These are phyloP conservation scores for Penicillium dipodomyicola DNA, from an alignment of 495 filamentous ascomycete genomes.

Conservation along the genomic window DNA sequence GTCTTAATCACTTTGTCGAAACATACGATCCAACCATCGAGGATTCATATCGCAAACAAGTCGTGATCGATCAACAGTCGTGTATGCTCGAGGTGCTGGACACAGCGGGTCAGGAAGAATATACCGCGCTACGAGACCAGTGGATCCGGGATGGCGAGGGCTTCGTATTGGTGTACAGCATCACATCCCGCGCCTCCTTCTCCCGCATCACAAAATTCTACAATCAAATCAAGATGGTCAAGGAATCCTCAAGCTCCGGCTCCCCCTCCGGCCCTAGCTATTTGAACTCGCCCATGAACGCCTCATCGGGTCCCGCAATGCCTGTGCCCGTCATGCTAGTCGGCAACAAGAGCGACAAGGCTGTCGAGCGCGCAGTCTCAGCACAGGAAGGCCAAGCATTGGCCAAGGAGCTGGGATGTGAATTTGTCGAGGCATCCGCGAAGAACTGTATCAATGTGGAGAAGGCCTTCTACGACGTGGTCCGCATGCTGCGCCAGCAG, in stretches of 20 bases:
- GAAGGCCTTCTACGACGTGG: constrained; percentile 97
- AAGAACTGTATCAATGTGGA: constrained; percentile 99
- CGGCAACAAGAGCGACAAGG: constrained; percentile 95
- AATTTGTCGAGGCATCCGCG: constrained; percentile 98
- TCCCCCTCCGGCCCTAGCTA: constrained; percentile 59
- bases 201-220: constrained; percentile 92
- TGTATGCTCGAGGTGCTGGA: constrained; percentile 99
- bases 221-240: constrained; percentile 94
- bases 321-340: constrained; percentile 96
- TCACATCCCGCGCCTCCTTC: constrained; percentile 93
- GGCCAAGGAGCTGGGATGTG: constrained; percentile 88
- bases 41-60: constrained; percentile 97
- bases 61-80: constrained; percentile 92
- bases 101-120: constrained; percentile 99
- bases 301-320: constrained; percentile 55
- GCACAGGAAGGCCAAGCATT: constrained; percentile 93
- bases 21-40: constrained; percentile 97
- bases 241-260: constrained; percentile 79
- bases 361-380: constrained; percentile 92
- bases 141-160: constrained; percentile 99
- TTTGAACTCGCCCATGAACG: constrained; percentile 66
- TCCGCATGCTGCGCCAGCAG: constrained; percentile 81
- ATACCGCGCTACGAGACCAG: constrained; percentile 93
- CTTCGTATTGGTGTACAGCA: constrained; percentile 96
- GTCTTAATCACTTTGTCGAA: constrained; percentile 76